phyloP scores from a whole-genome alignment of 345 rosid genomes.

The Stellera chamaejasme region DNA sequence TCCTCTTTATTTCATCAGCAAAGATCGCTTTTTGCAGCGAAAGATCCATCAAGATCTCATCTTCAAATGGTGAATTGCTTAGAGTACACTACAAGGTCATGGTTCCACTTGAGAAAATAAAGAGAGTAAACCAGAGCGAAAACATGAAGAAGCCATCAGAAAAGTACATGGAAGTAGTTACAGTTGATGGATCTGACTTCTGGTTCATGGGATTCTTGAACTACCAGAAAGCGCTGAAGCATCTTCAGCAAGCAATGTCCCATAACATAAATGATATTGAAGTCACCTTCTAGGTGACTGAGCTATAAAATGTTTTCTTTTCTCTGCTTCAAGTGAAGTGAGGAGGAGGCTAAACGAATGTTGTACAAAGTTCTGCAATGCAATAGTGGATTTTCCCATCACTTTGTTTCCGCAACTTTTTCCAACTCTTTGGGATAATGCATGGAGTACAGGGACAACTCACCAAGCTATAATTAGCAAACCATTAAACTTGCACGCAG shows the following conservation, averaged over 20 bases:
- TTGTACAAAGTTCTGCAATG: no score
- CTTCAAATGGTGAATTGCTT: slow-evolving; percentile 30
- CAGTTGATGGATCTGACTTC: slow-evolving; percentile 68
- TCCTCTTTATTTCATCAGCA: slow-evolving; percentile 37
- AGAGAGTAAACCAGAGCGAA: slow-evolving; percentile 38
- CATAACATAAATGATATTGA: slow-evolving; percentile 16
- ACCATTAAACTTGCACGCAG: no score
- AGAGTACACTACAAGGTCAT: slow-evolving; percentile 48
- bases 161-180: slow-evolving; percentile 60
- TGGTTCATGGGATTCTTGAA: slow-evolving; percentile 91
- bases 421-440: no score
- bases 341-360: slow-evolving; percentile 6
- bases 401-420: no score
- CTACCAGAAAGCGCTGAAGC: slow-evolving; percentile 54
- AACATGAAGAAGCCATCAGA: slow-evolving; percentile 58
- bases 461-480: no score
- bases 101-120: slow-evolving; percentile 52
- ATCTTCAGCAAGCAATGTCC: slow-evolving; percentile 44
- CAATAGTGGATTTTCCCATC: no score
- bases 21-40: slow-evolving; percentile 41
- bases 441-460: no score
- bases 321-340: slow-evolving; percentile 13
- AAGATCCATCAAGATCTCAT: slow-evolving; percentile 30
- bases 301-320: slow-evolving; percentile 3
- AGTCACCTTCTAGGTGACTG: slow-evolving; percentile 18